Base-by-base conservation (phyloP, 148 eudicot genomes). In the Camellia granthamiana region DNA sequence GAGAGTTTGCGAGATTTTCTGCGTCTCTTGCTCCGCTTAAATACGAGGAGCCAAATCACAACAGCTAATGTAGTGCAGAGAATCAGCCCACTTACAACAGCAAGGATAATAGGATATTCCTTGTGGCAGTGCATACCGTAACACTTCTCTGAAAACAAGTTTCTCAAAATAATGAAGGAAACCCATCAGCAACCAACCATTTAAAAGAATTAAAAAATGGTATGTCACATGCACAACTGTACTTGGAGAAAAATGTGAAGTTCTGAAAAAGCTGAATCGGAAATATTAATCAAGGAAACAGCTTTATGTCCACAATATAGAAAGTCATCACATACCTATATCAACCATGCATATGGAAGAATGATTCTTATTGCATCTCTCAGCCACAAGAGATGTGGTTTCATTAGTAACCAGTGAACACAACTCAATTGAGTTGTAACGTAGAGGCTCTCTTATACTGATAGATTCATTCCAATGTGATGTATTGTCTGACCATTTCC, bases 31-130 rank as follows among this genome's bases (percentile, higher is more conserved):
- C 90, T 91, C 80, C 97, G 88, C 72, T 82, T 88, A 81, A 74
- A 91, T 44, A 91, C 83, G 81, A 95, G 97, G 81, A 95, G 90
- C 95, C 94, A 95, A 81, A 92, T 78, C 67, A 93, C 94, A 69
- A 90, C 88, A 72, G 84, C 92, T 75, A 87, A 76, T 64, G 97
- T 95, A 79, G 92, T 86, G 87, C 80, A 88, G 30, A 95, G 90
- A 82, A 95, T 90, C 70, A 89, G 72, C 71, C 94, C 97, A 82
- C 98, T 93, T 80, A 93, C 92, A 70, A 88, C 87, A 66, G 92
- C 95, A 83, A 95, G 92, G 78, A 92, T 89, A 58, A 95, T 86
- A 62, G 90, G 88, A 82, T 92, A 95, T 78, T 89, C 87, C 77
- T 78, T 84, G 82, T 87, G 94, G 89, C 97, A 92, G 78, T 84